Evolutionary conservation across 1,284 basidiomycete genomes (phyloP).

Genomic region (Baeospora myosura): DNA sequence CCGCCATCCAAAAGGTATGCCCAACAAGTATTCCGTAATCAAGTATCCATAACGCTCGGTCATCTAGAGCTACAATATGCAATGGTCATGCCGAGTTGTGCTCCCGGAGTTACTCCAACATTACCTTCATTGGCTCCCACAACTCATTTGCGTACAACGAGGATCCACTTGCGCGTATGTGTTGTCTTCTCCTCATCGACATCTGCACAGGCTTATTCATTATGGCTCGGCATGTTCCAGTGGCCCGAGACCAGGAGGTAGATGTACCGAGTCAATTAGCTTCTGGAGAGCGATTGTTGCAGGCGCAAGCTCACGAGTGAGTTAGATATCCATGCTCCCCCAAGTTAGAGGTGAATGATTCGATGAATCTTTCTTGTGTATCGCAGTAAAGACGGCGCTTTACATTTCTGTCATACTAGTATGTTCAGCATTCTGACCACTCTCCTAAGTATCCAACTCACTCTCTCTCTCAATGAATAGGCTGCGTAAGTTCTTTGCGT

Average conservation of each 20-base stretch:
- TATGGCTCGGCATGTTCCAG: conserved; percentile 20
- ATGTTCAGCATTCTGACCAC: conserved; percentile 12
- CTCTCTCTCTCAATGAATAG: conserved; percentile 12
- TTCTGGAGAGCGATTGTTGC: conserved; percentile 66
- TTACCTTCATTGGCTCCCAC: conserved; percentile 64
- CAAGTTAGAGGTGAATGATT: no score
- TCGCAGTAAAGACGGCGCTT: conserved; percentile 25
- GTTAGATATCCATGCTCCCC: background rate
- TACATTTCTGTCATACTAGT: conserved; percentile 68
- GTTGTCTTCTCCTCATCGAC: background rate
- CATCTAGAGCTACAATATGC: conserved; percentile 40
- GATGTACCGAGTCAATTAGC: conserved; percentile 51
- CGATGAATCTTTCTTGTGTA: background rate
- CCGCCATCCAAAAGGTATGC: no score
- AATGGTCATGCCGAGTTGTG: conserved; percentile 56
- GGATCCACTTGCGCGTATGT: conserved; percentile 41
- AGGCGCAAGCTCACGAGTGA: conserved; percentile 61
- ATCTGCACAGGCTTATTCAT: background rate
- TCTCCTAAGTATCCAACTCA: background rate
- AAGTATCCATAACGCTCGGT: no score
- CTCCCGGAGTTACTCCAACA: conserved; percentile 48
- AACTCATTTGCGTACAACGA: conserved; percentile 58
- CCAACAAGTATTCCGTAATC: no score
- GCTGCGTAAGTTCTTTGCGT: conserved; percentile 17
- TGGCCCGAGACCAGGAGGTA: conserved; percentile 56